Conservation (phyloP, 805 yeast genomes). For the Yamadazyma olivae region DNA sequence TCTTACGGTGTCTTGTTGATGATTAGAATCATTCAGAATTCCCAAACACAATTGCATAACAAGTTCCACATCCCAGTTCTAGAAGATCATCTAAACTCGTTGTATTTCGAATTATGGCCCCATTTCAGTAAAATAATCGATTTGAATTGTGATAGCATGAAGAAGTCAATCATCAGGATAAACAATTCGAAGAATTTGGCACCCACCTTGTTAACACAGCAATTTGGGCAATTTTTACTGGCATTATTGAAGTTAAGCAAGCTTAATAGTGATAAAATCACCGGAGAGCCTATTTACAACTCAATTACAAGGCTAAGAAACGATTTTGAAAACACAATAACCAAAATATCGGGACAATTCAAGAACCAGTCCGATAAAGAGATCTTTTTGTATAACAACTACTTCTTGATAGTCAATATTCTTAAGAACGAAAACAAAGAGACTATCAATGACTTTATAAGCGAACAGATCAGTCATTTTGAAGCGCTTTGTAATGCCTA, state of each 20-base stretch:
- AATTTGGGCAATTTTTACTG: conserved; percentile 67
- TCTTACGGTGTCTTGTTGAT: conserved; percentile 74
- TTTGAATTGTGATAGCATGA: conserved; percentile 69
- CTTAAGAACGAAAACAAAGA: conserved; percentile 36
- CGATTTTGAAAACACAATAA: conserved; percentile 76
- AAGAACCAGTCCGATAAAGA: conserved; percentile 53
- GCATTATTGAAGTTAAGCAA: conserved; percentile 64
- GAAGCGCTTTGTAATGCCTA: conserved; percentile 39
- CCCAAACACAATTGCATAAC: conserved; percentile 65
- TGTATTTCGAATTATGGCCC: conserved; percentile 79
- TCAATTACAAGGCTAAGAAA: conserved; percentile 67
- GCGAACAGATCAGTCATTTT: conserved; percentile 39
- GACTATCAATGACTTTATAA: conserved; percentile 22
- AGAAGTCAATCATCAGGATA: conserved; percentile 27
- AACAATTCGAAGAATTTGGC: conserved; percentile 28
- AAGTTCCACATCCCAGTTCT: conserved; percentile 63
- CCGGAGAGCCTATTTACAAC: conserved; percentile 69
- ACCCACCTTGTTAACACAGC: conserved; percentile 65
- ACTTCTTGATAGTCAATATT: conserved; percentile 58
- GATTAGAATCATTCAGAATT: conserved; percentile 65
- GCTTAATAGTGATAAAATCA: conserved; percentile 14
- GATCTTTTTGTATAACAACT: conserved; percentile 70
- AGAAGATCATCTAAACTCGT: conserved; percentile 66
- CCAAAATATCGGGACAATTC: conserved; percentile 56
- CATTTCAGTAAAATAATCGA: conserved; percentile 75